Evolutionary conservation across 1,284 basidiomycete genomes (phyloP), one percentile per base, ranked within the genome.

Genomic region (Microstroma glucosiphilum): DNA sequence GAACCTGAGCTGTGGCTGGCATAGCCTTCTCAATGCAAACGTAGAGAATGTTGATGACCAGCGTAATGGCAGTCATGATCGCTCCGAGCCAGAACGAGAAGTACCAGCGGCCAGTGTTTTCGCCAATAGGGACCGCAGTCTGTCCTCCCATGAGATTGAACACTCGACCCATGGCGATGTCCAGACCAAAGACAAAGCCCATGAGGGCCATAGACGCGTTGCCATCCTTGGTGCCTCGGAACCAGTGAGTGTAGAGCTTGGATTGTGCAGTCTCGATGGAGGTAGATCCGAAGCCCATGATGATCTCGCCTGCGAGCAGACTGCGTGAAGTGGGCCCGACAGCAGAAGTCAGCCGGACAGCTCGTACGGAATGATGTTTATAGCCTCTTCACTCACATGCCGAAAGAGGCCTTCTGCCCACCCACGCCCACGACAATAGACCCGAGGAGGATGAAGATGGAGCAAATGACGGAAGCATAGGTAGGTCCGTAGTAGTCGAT

Each of bases 401-500:
- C 43, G 21, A 48, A 48, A n/a, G 43, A 48, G 6, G 17, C 21
- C 43, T 12, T 48, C 43, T 21, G 21, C 6, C 43, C 43, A n/a
- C 43, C 43, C 4, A 48, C 13, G 13, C 78, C 72, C 6, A 77
- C 62, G 4, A 81, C 56, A 57, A 81, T 62, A 0, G 77, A 69
- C 7, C 81, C 81, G 23, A 80, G 40, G 9, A 80, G 61, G 53
- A 80, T 71, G 43, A 77, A 71, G 2, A 69, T 26, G 37, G 74
- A 75, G 2, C 77, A 75, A 15, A 75, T 64, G 9, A 81, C 13
- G 4, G 66, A 60, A 8, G 64, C 67, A 30, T 66, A 49, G 23
- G 72, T 66, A 21, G 75, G 68, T 0, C 73, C 81, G 63, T 78
- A 81, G 60, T 80, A 80, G 68, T 82, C 82, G 69, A 82, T 81